A percentile compares a stretch with the other conserved stretches of the same genome.
phyloP scores from a whole-genome alignment of 2,329 filamentous ascomycete species.

The Alternaria sp. region DNA sequence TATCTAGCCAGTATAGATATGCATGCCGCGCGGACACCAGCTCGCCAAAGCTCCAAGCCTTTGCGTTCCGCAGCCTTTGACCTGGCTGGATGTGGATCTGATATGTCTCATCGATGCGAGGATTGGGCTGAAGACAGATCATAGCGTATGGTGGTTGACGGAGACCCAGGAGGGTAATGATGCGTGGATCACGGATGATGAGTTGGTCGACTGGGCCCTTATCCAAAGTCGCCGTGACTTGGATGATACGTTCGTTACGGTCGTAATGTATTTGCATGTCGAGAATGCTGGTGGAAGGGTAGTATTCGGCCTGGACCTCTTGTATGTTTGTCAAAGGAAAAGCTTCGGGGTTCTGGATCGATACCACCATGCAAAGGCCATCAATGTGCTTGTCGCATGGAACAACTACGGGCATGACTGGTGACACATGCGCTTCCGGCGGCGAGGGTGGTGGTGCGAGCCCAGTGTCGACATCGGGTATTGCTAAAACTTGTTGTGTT shows the following conservation, averaged over 20 bases:
- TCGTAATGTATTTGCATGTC: conserved; percentile 18
- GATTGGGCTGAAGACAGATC: not conserved
- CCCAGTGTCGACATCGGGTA: not conserved
- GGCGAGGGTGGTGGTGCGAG: not conserved
- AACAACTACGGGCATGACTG: not conserved
- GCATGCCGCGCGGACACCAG: conserved; percentile 22
- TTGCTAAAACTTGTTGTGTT: not conserved
- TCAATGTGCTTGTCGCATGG: not conserved
- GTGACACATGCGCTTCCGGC: too few relatives aligned
- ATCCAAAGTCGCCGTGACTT: conserved; percentile 23
- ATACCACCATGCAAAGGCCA: not conserved
- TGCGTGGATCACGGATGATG: conserved; percentile 16
- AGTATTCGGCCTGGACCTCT: conserved; percentile 22
- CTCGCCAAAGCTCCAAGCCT: conserved; percentile 22
- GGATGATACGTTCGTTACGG: not conserved
- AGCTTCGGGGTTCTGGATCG: conserved; percentile 20
- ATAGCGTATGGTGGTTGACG: conserved; percentile 5
- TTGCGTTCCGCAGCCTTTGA: not conserved
- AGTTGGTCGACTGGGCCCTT: conserved; percentile 26
- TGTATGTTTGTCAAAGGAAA: conserved; percentile 23
- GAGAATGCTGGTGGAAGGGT: conserved; percentile 15
- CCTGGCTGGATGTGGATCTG: conserved; percentile 9
- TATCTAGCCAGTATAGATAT: conserved; percentile 29
- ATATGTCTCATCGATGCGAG: conserved; percentile 21
- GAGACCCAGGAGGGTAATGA: conserved; percentile 24